Conservation (phyloP, 768 basidiomycete species). For the Pisolithus orientalis region DNA sequence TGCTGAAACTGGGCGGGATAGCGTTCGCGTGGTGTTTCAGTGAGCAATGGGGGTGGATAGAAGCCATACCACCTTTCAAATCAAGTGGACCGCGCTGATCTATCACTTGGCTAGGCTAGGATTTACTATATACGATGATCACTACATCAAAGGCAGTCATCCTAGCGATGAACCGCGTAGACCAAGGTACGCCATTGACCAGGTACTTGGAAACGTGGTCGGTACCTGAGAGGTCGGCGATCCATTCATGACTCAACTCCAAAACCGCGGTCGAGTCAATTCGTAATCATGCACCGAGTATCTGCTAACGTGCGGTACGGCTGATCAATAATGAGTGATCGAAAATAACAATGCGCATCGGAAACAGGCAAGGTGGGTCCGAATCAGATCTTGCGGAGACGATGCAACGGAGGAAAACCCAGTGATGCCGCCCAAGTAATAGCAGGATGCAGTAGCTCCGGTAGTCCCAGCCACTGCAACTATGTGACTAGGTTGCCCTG, state of each 20-base stretch:
- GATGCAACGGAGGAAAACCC: constrained; percentile 15
- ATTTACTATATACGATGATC: too few species aligned
- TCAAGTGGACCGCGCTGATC: too few species aligned
- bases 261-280: not conserved
- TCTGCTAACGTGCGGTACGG: constrained; percentile 11
- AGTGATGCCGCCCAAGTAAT: constrained; percentile 25
- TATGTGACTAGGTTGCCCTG: constrained; percentile 29
- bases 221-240: constrained; percentile 18
- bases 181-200: not conserved
- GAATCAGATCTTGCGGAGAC: constrained; percentile 17
- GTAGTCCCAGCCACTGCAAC: constrained; percentile 23
- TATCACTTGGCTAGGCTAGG: too few species aligned
- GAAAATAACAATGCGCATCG: constrained; percentile 13
- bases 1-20: too few species aligned
- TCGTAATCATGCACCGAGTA: constrained; percentile 11
- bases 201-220: not conserved
- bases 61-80: too few species aligned
- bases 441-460: constrained; percentile 10
- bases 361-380: constrained; percentile 1
- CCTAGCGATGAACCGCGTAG: too few species aligned
- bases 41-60: too few species aligned
- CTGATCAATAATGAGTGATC: constrained; percentile 17
- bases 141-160: too few species aligned
- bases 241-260: too few species aligned
- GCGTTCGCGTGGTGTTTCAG: too few species aligned